Evolutionary conservation across 75 land plant species (phyloP), one percentile per base, ranked within the genome.

Genomic region (Pinus tabuliformis): DNA sequence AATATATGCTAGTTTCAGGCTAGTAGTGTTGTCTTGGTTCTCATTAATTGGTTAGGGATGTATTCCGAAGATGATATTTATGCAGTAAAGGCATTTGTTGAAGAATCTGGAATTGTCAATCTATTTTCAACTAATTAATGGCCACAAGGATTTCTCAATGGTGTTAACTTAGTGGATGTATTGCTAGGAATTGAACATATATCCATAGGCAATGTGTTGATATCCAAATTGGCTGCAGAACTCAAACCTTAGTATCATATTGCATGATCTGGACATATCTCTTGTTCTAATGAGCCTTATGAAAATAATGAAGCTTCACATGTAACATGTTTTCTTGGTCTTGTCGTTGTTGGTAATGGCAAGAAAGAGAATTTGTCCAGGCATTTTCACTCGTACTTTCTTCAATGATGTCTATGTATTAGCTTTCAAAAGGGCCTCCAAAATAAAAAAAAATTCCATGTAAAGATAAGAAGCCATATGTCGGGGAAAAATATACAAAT

Each of bases 361-460:
- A 84, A 92, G 72, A 94, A 97, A 78, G 93, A 94, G 98, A 94
- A 88, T 97, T 94, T 87, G 81, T 97, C 72, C 99, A 97, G 87
- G 99, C 95, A 42, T 82, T 97, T 83, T 97, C 99, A 81, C 98
- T 93, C 62, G 89, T 83, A 74, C 99, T 98, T 59, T 91, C 98
- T 62, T 88, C 93, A 76, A 71, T 72, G 17, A 89, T 97, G 95
- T 81, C 89, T 21, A 59, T 79, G 26, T 42, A 78, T 62, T 98
- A 97, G 76, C 81, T 95, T 45, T 36, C 83, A 56, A 37, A 59
- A 49, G 82, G 74, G 45, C 91, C 99, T 18, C 78, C 92, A 75
- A 95, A 92, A 63, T 83, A 92, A 58, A 95, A 95, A 52, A 33
- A 79, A 56, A 92, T 91, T 72, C 99, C 99, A 11, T 97, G 86